Conservation (phyloP, 2,329 filamentous ascomycete genomes). For the Orbilia blumenaviensis region DNA sequence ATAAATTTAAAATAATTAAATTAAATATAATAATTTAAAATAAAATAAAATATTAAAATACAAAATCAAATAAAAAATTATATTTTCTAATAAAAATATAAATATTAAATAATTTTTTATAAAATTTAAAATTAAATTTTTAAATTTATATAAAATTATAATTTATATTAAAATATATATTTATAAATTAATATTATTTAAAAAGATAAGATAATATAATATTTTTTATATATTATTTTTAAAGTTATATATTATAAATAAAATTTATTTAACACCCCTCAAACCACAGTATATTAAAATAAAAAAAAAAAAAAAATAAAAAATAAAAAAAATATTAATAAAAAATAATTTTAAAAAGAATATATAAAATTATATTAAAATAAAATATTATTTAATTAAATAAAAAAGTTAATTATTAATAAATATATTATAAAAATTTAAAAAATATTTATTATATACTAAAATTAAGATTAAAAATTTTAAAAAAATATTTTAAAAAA, state of each 20-base stretch:
- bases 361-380: too few species aligned
- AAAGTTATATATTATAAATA: not conserved
- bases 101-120: not conserved
- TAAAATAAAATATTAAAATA: not conserved
- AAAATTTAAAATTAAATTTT: not conserved
- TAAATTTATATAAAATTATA: not conserved
- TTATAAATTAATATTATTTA: not conserved
- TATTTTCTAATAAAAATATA: not conserved
- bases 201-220: not conserved
- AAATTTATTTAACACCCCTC: too few species aligned
- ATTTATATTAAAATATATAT: not conserved
- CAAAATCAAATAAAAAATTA: not conserved
- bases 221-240: not conserved
- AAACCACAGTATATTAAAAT: not conserved
- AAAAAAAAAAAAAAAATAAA: not conserved
- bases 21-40: not conserved
- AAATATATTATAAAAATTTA: not conserved
- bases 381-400: not conserved
- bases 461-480: not conserved
- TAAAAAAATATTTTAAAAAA: not conserved
- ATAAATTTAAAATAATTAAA: not conserved
- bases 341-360: too few species aligned
- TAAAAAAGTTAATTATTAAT: not conserved
- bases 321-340: not conserved
- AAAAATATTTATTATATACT: not conserved